Percentiles rank a stretch among this genome's conserved stretches.
Evolutionary conservation across 768 basidiomycete species (phyloP).

Genomic region (Mycena chlorophos): DNA sequence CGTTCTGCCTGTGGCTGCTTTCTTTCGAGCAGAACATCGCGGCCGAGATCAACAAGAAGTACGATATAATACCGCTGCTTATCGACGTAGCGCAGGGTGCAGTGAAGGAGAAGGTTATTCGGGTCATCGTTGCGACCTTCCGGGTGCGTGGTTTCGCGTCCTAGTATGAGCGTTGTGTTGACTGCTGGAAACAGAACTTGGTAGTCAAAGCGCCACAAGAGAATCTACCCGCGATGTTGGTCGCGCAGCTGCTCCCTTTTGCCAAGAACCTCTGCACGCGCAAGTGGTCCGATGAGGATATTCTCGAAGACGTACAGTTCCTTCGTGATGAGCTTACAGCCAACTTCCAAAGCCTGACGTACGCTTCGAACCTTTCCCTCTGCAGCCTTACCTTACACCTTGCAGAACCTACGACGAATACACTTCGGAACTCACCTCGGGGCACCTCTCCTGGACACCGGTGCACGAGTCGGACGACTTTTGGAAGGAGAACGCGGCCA

Average conservation of each 20-base stretch:
- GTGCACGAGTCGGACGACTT: conserved; percentile 96
- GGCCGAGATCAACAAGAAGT: conserved; percentile 87
- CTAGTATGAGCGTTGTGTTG: conserved; percentile 6
- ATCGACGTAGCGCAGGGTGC: conserved; percentile 83
- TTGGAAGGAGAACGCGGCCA: conserved; percentile 93
- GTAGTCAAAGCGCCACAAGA: conserved; percentile 82
- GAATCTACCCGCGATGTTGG: conserved; percentile 94
- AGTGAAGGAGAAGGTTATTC: conserved; percentile 95
- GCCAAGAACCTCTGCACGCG: conserved; percentile 77
- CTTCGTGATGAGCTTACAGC: conserved; percentile 82
- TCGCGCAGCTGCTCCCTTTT: conserved; percentile 83
- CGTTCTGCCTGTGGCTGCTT: conserved; percentile 90
- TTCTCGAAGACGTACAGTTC: conserved; percentile 88
- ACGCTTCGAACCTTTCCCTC: conserved; percentile 25
- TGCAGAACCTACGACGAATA: conserved; percentile 95
- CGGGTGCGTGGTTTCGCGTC: conserved; percentile 48
- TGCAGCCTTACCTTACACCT: background rate
- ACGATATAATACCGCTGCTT: conserved; percentile 84
- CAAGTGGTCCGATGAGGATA: conserved; percentile 95
- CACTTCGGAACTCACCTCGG: conserved; percentile 82
- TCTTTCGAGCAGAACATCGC: conserved; percentile 88
- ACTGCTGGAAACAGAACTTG: conserved; percentile 61
- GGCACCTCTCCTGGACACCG: conserved; percentile 93
- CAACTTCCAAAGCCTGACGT: conserved; percentile 91
- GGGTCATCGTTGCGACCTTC: conserved; percentile 91